These are phyloP conservation scores for Clarireedia homoeocarpa DNA, from an alignment of 2,329 filamentous ascomycete species.

Conservation along the genomic window DNA sequence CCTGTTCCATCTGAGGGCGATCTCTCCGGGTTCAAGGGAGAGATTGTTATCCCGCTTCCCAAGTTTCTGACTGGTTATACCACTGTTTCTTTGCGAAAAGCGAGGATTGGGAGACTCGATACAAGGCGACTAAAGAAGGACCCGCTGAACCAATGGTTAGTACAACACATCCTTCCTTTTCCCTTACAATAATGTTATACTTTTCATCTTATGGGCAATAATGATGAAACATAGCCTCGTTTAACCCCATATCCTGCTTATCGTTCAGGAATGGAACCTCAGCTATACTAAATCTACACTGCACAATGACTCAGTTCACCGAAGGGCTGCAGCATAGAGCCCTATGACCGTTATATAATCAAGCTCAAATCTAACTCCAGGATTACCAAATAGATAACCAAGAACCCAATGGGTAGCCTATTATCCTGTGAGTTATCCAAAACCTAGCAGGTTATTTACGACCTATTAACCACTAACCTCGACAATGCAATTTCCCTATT, in stretches of 20 bases:
- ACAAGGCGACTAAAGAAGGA: background rate
- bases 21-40: background rate
- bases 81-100: conserved; percentile 1
- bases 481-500: no score
- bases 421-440: no score
- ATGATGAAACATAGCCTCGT: background rate
- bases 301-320: no score
- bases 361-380: no score
- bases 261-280: background rate
- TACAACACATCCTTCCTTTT: background rate
- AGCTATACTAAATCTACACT: no score
- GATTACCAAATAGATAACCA: no score
- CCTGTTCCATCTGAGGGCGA: background rate
- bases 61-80: conserved; percentile 9
- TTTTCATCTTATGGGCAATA: background rate
- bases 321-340: no score
- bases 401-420: no score
- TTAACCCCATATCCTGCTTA: background rate
- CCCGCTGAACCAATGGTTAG: background rate
- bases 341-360: no score
- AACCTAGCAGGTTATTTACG: no score
- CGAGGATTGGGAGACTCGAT: conserved; percentile 7
- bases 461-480: no score
- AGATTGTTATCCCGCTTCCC: conserved; percentile 6
- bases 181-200: background rate